These are phyloP conservation scores for Phaseolus lunatus DNA, from an alignment of 306 rosid species.

Conservation along the genomic window DNA sequence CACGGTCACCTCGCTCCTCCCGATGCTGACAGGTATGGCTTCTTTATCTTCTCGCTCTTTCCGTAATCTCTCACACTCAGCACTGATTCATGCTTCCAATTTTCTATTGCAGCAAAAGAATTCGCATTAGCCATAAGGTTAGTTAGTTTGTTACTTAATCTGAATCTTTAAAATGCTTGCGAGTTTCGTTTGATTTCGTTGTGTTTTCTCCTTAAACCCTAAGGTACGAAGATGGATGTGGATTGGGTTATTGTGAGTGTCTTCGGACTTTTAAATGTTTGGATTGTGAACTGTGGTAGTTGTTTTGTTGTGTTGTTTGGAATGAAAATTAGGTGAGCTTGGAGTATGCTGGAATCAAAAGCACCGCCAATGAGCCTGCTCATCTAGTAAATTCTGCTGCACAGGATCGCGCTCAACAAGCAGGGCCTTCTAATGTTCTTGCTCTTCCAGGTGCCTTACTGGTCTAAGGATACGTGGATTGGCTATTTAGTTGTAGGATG, in stretches of 20 bases:
- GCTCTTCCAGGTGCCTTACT: conserved; percentile 76
- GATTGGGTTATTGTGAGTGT: neutral
- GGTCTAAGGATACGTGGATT: neutral
- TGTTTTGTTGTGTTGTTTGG: conserved; percentile 30
- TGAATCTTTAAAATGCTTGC: neutral
- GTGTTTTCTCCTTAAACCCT: conserved; percentile 12
- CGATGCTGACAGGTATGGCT: conserved; percentile 67
- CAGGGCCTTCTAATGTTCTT: conserved; percentile 66
- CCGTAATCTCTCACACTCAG: neutral
- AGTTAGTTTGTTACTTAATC: conserved; percentile 38
- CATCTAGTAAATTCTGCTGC: conserved; percentile 53
- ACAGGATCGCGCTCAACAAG: conserved; percentile 48
- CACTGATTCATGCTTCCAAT: neutral
- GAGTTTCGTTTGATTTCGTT: neutral
- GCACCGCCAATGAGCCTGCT: conserved; percentile 53
- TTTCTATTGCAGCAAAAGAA: conserved; percentile 62
- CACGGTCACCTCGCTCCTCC: conserved; percentile 77
- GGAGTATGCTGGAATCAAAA: conserved; percentile 78
- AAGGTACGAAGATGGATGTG: neutral
- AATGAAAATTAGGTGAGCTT: conserved; percentile 56
- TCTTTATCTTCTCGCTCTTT: neutral
- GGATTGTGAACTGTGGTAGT: neutral
- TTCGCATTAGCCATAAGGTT: conserved; percentile 86
- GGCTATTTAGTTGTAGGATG: neutral
- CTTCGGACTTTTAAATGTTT: neutral